phyloP scores from a whole-genome alignment of 805 yeast genomes.

The Ascoidea rubescens region DNA sequence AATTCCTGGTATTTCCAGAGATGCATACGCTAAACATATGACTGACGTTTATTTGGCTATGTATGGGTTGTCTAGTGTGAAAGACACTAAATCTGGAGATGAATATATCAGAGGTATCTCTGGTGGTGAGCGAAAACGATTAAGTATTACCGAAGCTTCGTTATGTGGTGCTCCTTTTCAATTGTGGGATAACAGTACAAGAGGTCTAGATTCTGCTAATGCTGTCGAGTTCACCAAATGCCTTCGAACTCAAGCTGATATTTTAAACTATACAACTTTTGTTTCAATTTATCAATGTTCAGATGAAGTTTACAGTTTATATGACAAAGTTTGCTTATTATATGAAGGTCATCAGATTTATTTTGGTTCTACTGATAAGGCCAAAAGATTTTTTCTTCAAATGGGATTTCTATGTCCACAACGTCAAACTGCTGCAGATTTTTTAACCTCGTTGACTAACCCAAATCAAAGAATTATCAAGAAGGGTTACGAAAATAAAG shows the following conservation, averaged over 20 bases:
- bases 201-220: constrained; percentile 53
- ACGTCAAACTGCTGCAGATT: constrained; percentile 59
- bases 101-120: constrained; percentile 59
- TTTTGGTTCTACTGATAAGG: constrained; percentile 40
- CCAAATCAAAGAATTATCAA: constrained; percentile 41
- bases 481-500: constrained; percentile 34
- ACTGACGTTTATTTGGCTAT: constrained; percentile 38
- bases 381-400: constrained; percentile 36
- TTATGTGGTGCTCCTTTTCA: constrained; percentile 32
- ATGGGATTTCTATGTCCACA: constrained; percentile 53
- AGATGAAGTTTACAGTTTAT: constrained; percentile 39
- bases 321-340: constrained; percentile 46
- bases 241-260: constrained; percentile 34
- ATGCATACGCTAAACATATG: constrained; percentile 31
- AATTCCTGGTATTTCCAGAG: constrained; percentile 35
- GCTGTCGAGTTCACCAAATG: constrained; percentile 44
- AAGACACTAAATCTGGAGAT: constrained; percentile 52
- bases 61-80: constrained; percentile 37
- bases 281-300: constrained; percentile 50
- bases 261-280: constrained; percentile 36
- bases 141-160: constrained; percentile 52
- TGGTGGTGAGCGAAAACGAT: constrained; percentile 68
- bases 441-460: constrained; percentile 52
- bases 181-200: constrained; percentile 50
- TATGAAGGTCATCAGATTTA: constrained; percentile 50